Evolutionary conservation across 345 rosid genomes (phyloP), one percentile per base, ranked within the genome.

Genomic region (Limnanthes douglasii): DNA sequence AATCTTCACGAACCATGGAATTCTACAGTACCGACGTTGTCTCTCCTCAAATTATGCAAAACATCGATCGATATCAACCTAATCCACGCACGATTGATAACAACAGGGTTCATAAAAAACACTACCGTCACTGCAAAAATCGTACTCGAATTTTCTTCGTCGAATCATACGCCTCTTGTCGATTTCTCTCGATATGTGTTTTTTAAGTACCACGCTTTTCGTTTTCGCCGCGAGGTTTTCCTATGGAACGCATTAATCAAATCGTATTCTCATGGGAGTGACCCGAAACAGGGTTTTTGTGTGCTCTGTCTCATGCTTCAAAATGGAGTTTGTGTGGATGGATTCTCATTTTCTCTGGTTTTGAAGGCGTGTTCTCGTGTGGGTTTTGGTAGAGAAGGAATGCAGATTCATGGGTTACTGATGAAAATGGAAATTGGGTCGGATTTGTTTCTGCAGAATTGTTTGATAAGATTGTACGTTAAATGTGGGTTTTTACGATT

Each of bases 331-430:
- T 37, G 25, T 11, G 49, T 48, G 6, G 66, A 65, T 18, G 41
- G 23, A n/a, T 65, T 60, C 41, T 48, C 71, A 0, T 0, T 60
- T 1, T 65, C 66, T 1, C 56, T 65, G 34, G 66, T 45, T 8
- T 3, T 60, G 10, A 65, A 65, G 52, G 66, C 71, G 8, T 65
- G 71, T 32, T 55, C 63, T 1, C 43, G 60, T 7, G 42, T 60
- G 38, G 51, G 41, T 5, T 47, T 18, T 26, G 4, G 39, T 5
- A 39, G 34, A 0, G 56, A 5, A 55, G 70, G 62, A 22, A 39
- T 39, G 46, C 70, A 59, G 49, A 43, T 59, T 43, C 70, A 64
- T 55, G 70, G 62, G 34, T 47, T 64, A 43, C 20, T 64, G 57
- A 59, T 35, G 45, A 64, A 64, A 21, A 9, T 49, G 31, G 50